Percentiles rank a stretch among this genome's conserved stretches.
phyloP scores from a whole-genome alignment of 495 filamentous ascomycete species.

The Cenococcum geophilum region DNA sequence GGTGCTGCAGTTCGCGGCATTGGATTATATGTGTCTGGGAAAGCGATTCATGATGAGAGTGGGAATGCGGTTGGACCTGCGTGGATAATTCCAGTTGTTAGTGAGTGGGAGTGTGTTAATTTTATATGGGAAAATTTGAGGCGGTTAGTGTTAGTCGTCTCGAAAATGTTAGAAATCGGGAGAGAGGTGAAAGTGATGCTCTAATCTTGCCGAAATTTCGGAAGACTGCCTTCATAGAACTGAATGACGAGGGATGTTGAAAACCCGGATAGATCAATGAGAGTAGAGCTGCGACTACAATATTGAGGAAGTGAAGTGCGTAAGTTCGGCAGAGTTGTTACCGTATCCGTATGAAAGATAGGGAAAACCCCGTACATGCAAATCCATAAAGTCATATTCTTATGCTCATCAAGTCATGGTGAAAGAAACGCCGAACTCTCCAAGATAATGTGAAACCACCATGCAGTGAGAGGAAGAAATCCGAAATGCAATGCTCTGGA shows the following conservation, averaged over 20 bases:
- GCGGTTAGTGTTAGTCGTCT: no score
- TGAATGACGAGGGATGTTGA: no score
- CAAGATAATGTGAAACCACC: neutral
- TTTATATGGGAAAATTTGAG: no score
- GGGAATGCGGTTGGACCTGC: slow-evolving; percentile 38
- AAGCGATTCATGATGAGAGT: slow-evolving; percentile 41
- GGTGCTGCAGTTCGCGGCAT: slow-evolving; percentile 26
- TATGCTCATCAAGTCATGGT: slow-evolving; percentile 2
- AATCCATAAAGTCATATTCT: neutral
- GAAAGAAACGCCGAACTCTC: neutral
- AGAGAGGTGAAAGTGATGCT: no score
- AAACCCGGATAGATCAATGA: no score
- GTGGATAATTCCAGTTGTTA: slow-evolving; percentile 5
- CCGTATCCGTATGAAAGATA: neutral
- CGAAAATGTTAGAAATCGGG: no score
- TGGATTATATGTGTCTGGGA: slow-evolving; percentile 24
- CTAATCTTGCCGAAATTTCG: no score
- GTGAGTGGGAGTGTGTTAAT: no score
- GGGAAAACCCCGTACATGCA: neutral
- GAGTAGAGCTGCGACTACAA: no score
- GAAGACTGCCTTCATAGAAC: no score
- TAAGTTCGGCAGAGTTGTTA: no score
- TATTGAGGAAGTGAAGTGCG: no score
- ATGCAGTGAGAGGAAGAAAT: neutral
- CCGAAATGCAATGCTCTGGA: neutral